Evolutionary conservation across 805 yeast species (phyloP).

Genomic region (Danielozyma ontarioensis): DNA sequence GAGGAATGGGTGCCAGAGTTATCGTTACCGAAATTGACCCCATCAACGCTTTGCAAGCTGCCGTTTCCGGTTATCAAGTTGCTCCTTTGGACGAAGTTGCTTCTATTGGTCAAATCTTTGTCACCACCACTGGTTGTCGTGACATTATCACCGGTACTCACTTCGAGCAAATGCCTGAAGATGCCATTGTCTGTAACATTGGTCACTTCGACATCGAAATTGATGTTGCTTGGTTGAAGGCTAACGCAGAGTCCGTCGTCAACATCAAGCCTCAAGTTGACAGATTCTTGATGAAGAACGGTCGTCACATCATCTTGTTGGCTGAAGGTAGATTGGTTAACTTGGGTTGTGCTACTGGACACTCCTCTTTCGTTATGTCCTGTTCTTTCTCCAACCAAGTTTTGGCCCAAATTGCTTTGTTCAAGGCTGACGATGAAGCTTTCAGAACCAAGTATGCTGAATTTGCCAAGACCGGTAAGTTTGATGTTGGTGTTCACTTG

Average conservation of each 20-base stretch:
- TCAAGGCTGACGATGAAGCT: slow-evolving; percentile 75
- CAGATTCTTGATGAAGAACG: slow-evolving; percentile 84
- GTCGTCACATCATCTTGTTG: slow-evolving; percentile 90
- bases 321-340: slow-evolving; percentile 99
- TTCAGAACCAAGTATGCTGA: slow-evolving; percentile 82
- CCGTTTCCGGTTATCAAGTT: slow-evolving; percentile 98
- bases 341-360: slow-evolving; percentile 99
- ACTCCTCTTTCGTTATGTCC: slow-evolving; percentile 98
- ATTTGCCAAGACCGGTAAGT: slow-evolving; percentile 89
- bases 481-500: slow-evolving; percentile 87
- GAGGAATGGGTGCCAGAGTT: slow-evolving; percentile 99
- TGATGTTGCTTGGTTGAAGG: slow-evolving; percentile 98
- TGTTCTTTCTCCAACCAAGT: slow-evolving; percentile 99
- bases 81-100: slow-evolving; percentile 93
- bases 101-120: slow-evolving; percentile 90
- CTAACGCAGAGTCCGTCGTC: slow-evolving; percentile 86
- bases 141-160: slow-evolving; percentile 90
- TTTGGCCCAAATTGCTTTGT: slow-evolving; percentile 95
- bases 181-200: slow-evolving; percentile 98
- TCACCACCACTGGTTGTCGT: slow-evolving; percentile 99
- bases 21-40: slow-evolving; percentile 97
- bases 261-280: slow-evolving; percentile 99
- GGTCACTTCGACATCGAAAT: slow-evolving; percentile 99
- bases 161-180: slow-evolving; percentile 94
- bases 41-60: slow-evolving; percentile 98